phyloP scores from a whole-genome alignment of 225 moss, liverwort and hornwort genomes.

The Antitrichia curtipendula region DNA sequence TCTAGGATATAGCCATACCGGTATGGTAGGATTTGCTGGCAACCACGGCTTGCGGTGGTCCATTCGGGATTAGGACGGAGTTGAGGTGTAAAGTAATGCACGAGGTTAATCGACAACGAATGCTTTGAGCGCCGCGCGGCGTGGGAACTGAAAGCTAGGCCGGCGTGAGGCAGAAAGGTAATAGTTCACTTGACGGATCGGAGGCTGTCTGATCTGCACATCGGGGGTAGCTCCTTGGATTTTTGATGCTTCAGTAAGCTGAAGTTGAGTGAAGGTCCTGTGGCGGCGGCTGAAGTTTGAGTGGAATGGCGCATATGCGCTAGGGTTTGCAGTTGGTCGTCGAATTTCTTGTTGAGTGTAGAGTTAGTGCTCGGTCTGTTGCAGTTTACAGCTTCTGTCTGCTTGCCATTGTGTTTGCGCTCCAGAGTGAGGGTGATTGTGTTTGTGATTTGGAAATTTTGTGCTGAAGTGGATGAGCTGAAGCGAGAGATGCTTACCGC shows the following conservation, averaged over 20 bases:
- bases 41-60: neutral
- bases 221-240: neutral
- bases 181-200: neutral
- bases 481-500: neutral
- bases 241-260: neutral
- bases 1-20: neutral
- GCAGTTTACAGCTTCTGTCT: neutral
- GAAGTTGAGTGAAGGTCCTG: neutral
- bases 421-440: neutral
- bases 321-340: neutral
- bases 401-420: neutral
- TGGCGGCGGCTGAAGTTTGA: neutral
- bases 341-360: neutral
- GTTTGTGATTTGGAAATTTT: neutral
- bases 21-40: neutral
- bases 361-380: neutral
- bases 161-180: neutral
- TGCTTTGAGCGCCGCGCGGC: neutral
- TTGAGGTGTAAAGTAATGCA: neutral
- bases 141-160: neutral
- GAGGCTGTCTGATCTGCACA: neutral
- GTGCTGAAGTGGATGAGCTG: neutral
- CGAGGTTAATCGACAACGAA: neutral
- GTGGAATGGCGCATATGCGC: neutral
- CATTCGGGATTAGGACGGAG: neutral